Base-by-base conservation (phyloP, 306 rosid species). In the Hippophae rhamnoides region DNA sequence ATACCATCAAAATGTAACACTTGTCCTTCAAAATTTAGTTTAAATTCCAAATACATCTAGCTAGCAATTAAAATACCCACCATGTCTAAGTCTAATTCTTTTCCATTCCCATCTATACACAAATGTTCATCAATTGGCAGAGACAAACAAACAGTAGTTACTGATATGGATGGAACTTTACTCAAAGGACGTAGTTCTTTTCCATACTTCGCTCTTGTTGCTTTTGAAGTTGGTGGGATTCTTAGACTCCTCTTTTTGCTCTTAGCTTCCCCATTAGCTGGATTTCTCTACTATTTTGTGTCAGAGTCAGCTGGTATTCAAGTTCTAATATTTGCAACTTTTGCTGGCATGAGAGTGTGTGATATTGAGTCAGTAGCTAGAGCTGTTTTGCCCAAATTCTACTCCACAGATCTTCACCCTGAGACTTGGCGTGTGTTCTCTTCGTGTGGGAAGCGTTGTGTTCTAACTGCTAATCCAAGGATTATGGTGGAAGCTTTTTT, bases 161-260 rank as follows among this genome's bases (percentile, higher is more conserved):
- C 94, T 0, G 94, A 90, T 76, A 77, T 90, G 94, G 97, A 90
- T 26, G 97, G 94, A 5, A 90, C 97, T 0, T 64, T 90, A 46
- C 84, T 90, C 2, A 55, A 79, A 43, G 94, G 95, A 1, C 61
- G 90, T 0, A 90, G 90, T 70, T 85, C 97, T 0, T 90, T 90
- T 52, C 96, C 97, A 1, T 90, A 87, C 64, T 90, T 84, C 13
- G 90, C 94, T 0, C 81, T 85, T 0, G 14, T 85, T 5, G 96
- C 97, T 3, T 90, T 84, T 44, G 97, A 90, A 38, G 84, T 71
- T 2, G 94, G 97, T 6, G 97, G 97, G 0, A 52, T 82, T 31
- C 41, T 84, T 7, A 67, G 95, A 54, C 95, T 90, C 8, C 68
- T 90, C 10, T 57, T 87, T 59, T 77, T 75, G 50, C 71, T 90